A percentile compares a stretch with the other conserved stretches of the same genome.
Evolutionary conservation across 352 stramenopile genomes (phyloP).

Genomic region (Thalassiosira exigua): DNA sequence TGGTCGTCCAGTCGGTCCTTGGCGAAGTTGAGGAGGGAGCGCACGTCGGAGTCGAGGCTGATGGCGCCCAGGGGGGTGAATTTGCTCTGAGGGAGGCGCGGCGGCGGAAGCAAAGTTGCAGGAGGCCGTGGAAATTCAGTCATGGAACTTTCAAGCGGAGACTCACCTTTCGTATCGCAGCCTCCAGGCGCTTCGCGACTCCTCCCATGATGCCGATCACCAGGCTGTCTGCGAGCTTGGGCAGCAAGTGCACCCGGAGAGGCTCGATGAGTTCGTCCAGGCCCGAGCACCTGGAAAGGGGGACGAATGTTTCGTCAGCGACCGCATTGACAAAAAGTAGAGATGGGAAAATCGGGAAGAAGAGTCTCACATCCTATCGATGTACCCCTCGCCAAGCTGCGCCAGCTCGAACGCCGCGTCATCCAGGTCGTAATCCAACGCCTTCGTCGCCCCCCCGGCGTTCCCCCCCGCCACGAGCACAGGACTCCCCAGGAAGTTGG

Average conservation of each 20-base stretch:
- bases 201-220: conserved; percentile 71
- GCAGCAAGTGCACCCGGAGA: conserved; percentile 67
- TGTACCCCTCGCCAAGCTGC: conserved; percentile 79
- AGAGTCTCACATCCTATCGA: conserved; percentile 54
- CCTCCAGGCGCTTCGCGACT: conserved; percentile 74
- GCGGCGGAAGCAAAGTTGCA: no score
- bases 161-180: conserved; percentile 71
- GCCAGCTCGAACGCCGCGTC: conserved; percentile 77
- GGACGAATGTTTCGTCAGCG: no score
- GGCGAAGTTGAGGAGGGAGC: conserved; percentile 77
- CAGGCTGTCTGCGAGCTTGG: conserved; percentile 69
- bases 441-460: conserved; percentile 39
- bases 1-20: conserved; percentile 70
- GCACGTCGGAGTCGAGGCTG: conserved; percentile 79
- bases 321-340: conserved; percentile 14
- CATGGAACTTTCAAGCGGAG: no score
- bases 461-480: conserved; percentile 27
- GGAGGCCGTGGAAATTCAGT: no score
- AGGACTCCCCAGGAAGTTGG: conserved; percentile 62
- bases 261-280: conserved; percentile 77
- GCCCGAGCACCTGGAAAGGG: conserved; percentile 58
- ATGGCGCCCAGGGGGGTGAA: conserved; percentile 79
- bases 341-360: neutral
- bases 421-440: conserved; percentile 83
- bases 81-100: conserved; percentile 55